Conservation (phyloP, 2,329 filamentous ascomycete genomes). For the Pseudocercospora crystallina region DNA sequence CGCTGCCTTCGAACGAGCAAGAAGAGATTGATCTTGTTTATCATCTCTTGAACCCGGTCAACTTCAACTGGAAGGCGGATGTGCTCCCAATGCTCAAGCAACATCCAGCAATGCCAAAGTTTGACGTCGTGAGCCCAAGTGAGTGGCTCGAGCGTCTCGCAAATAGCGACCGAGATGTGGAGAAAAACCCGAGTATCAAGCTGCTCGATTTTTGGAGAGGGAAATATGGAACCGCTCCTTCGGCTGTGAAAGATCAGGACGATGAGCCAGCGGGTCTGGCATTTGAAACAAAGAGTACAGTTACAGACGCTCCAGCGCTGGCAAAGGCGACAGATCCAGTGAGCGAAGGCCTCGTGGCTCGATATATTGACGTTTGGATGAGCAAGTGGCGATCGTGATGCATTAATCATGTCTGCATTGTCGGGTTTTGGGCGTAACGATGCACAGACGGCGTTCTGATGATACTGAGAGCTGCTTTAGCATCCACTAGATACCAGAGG, state of each 20-base stretch:
- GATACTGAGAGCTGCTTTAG: too few species aligned
- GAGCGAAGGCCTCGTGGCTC: slow-evolving; percentile 4
- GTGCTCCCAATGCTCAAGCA: slow-evolving; percentile 53
- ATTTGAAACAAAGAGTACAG: slow-evolving; percentile 1
- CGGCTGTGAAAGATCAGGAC: neutral
- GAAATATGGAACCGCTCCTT: slow-evolving; percentile 27
- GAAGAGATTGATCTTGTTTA: slow-evolving; percentile 19
- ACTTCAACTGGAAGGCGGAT: slow-evolving; percentile 54
- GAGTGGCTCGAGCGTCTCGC: slow-evolving; percentile 50
- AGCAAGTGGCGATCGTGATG: slow-evolving; percentile 5
- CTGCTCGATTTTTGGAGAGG: slow-evolving; percentile 33
- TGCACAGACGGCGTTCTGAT: too few species aligned
- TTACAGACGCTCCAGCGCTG: neutral
- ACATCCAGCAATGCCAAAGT: slow-evolving; percentile 43
- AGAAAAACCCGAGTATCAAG: slow-evolving; percentile 34
- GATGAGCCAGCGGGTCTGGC: slow-evolving; percentile 5
- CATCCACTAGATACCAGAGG: too few species aligned
- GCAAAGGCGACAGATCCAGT: slow-evolving; percentile 5
- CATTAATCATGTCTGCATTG: too few species aligned
- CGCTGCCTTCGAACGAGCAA: neutral
- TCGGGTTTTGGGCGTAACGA: too few species aligned
- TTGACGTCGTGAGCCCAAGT: slow-evolving; percentile 44
- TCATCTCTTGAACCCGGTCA: slow-evolving; percentile 45
- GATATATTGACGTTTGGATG: slow-evolving; percentile 13
- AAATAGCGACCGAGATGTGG: slow-evolving; percentile 42